Percentiles rank a stretch among this genome's conserved stretches.
These are phyloP conservation scores for Solanum lycopersicoides DNA, from an alignment of 257 asterid genomes.

Conservation along the genomic window DNA sequence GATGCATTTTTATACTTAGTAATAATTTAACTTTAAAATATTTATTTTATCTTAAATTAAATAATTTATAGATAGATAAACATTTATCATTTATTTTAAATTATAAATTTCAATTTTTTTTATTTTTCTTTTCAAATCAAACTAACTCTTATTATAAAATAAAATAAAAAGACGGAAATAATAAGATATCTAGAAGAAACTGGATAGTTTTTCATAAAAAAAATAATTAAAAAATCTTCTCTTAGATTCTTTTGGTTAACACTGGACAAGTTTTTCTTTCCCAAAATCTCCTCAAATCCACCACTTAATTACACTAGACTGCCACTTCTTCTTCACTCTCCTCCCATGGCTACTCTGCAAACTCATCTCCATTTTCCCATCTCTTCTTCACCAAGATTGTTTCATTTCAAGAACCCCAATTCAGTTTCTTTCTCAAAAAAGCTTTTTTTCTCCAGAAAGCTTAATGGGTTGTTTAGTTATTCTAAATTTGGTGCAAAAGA, in stretches of 20 bases:
- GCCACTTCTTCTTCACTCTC: background rate
- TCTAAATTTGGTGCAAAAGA: background rate
- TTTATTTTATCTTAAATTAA: too few relatives aligned
- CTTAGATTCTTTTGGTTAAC: background rate
- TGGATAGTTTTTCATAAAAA: background rate
- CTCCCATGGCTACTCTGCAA: slow-evolving; percentile 54
- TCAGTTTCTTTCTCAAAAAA: slow-evolving; percentile 34
- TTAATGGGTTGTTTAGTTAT: slow-evolving; percentile 18
- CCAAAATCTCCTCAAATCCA: background rate
- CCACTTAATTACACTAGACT: background rate
- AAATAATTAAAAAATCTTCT: background rate
- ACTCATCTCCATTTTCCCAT: slow-evolving; percentile 15
- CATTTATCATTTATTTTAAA: too few relatives aligned
- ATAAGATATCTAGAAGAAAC: background rate
- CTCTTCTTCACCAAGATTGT: slow-evolving; percentile 24
- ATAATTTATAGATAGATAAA: too few relatives aligned
- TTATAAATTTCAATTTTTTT: too few relatives aligned
- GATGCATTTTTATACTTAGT: too few relatives aligned
- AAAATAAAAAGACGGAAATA: fast-evolving
- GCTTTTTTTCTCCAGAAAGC: slow-evolving; percentile 13
- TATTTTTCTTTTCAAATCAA: background rate
- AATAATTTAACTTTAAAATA: too few relatives aligned
- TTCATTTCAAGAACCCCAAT: slow-evolving; percentile 40
- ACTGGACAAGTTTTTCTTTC: background rate
- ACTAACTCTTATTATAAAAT: fast-evolving